Evolutionary conservation across 805 yeast genomes (phyloP), one percentile per base, ranked within the genome.

Genomic region (Lipomyces japonicus): DNA sequence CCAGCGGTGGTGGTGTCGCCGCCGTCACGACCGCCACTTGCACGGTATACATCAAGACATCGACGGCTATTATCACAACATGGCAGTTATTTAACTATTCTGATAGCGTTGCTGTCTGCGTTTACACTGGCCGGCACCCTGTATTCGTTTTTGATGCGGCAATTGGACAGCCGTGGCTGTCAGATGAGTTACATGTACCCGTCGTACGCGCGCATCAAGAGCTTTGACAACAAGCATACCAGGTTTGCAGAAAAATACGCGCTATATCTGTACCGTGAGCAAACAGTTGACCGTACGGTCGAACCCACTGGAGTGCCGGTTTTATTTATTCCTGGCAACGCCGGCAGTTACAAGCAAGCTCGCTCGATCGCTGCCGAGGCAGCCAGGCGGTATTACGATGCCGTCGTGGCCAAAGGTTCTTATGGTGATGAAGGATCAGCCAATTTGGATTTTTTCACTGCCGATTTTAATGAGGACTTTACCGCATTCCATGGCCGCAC

Each of bases 401-500:
- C 63, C 45, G 39, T 63, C 14, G 40, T 57, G 55, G 32, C 53
- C 48, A 62, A 65, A 35, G 51, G 60, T 34, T n/a, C 42, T 25
- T 22, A 51, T 30, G 45, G 51, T 3, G 42, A 50, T 62, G 41
- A 66, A 65, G 24, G 59, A 46, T 28, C 67, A 71, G 65, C 71
- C 45, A 80, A 78, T 57, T 71, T 87, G 46, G 98, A 93, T 65
- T 85, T 90, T 65, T 91, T 89, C 65, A 75, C 95, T 1, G 95
- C 95, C 1, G 96, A 91, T 66, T 93, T 91, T 71, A 89, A 90
- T 63, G 97, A 90, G 68, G 97, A 93, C 63, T 82, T 88, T 60
- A 89, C 97, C 1, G 97, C 97, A 0, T 86, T 91, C 66, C 97
- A 91, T 66, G 98, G 98, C 0, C 75, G 91, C 59, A 90, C 97